Evolutionary conservation across 441 rosid genomes (phyloP).

Genomic region (Jatropha podagrica): DNA sequence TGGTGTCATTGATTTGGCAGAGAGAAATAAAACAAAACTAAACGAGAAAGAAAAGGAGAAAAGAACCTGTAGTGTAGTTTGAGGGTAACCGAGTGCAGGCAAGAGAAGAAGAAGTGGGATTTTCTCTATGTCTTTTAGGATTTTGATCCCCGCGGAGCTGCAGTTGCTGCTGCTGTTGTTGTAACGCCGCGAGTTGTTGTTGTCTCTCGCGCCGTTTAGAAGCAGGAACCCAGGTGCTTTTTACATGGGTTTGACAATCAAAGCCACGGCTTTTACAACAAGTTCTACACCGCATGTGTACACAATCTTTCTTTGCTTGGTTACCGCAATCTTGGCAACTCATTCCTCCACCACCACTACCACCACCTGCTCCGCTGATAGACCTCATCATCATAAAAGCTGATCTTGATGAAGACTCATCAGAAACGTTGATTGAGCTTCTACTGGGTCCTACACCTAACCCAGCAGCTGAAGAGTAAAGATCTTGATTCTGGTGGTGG

Average conservation of each 20-base stretch:
- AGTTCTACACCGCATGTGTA: conserved; percentile 82
- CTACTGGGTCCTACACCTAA: conserved; percentile 68
- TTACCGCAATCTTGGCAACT: conserved; percentile 90
- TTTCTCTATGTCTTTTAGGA: conserved; percentile 59
- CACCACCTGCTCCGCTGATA: conserved; percentile 34
- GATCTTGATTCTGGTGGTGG: conserved; percentile 60
- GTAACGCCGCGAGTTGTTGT: conserved; percentile 43
- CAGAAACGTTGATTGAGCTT: conserved; percentile 46
- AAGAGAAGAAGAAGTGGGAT: conserved; percentile 44
- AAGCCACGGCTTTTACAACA: conserved; percentile 95
- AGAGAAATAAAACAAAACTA: background rate
- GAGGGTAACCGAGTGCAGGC: conserved; percentile 53
- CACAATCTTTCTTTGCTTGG: conserved; percentile 84
- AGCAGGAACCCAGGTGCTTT: conserved; percentile 96
- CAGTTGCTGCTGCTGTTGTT: conserved; percentile 26
- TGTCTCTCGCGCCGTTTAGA: conserved; percentile 86
- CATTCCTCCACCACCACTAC: conserved; percentile 24
- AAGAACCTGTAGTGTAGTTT: conserved; percentile 43
- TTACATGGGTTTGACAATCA: conserved; percentile 85
- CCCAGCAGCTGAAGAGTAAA: conserved; percentile 66
- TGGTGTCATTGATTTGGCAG: conserved; percentile 13
- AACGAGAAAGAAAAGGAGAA: background rate
- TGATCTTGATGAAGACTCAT: conserved; percentile 60
- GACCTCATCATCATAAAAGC: conserved; percentile 55
- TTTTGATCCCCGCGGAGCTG: conserved; percentile 40